Percentiles rank a stretch among this genome's conserved stretches.
Conservation (phyloP, 495 filamentous ascomycete genomes). For the Penicillium cosmopolitanum region DNA sequence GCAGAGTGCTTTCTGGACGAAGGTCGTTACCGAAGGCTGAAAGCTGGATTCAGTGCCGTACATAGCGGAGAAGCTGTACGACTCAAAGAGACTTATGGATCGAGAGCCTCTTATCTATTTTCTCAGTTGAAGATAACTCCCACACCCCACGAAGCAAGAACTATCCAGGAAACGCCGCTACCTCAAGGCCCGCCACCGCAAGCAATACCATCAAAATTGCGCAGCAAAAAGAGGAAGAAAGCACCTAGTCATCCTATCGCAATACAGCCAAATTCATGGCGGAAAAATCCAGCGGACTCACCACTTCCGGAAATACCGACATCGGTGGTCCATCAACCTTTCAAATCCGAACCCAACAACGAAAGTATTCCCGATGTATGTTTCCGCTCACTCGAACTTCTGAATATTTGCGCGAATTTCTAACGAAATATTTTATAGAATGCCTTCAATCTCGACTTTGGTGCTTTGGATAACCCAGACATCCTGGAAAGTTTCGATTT, state of each 20-base stretch:
- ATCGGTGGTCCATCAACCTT: no score
- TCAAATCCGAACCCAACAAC: no score
- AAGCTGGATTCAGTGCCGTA: neutral
- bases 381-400: no score
- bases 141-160: no score
- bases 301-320: no score
- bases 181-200: neutral
- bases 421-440: neutral
- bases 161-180: neutral
- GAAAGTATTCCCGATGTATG: no score
- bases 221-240: no score
- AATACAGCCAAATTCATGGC: no score
- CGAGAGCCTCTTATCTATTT: neutral
- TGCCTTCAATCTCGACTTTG: neutral
- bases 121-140: neutral
- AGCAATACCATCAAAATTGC: no score
- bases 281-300: no score
- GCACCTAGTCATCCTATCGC: no score
- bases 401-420: no score
- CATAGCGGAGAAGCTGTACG: neutral
- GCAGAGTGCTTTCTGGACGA: neutral
- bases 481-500: neutral
- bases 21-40: neutral
- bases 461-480: neutral
- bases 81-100: neutral